Evolutionary conservation across 1,284 basidiomycete species (phyloP).

Genomic region (Ceratobasidium papillatum): DNA sequence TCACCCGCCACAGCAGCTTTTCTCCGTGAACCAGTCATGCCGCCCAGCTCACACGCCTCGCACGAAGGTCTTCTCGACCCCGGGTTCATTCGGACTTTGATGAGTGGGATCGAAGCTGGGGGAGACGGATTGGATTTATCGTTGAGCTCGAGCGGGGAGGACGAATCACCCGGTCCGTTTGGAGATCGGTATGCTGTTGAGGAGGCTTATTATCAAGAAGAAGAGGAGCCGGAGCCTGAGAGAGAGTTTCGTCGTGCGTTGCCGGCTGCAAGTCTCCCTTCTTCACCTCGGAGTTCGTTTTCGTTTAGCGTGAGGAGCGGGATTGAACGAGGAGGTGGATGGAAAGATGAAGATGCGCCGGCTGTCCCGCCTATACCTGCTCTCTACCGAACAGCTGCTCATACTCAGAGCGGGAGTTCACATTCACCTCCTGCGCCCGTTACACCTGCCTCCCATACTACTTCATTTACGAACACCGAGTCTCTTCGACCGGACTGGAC

Average conservation of each 20-base stretch:
- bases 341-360: neutral
- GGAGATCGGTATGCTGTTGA: conserved; percentile 9
- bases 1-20: conserved; percentile 21
- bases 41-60: conserved; percentile 22
- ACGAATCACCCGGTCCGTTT: conserved; percentile 11
- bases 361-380: conserved; percentile 27
- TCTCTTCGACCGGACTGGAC: conserved; percentile 2
- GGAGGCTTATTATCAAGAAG: neutral
- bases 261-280: conserved; percentile 26
- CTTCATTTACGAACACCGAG: neutral
- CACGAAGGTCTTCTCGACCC: conserved; percentile 33
- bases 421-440: neutral
- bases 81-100: conserved; percentile 16
- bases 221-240: neutral
- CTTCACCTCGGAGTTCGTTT: conserved; percentile 30
- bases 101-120: conserved; percentile 17
- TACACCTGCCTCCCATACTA: neutral
- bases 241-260: neutral
- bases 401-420: neutral
- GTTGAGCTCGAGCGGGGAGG: neutral
- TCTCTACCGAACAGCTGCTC: neutral
- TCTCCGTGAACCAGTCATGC: neutral
- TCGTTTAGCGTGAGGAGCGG: conserved; percentile 32
- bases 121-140: conserved; percentile 7
- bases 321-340: neutral